Conservation (phyloP, 768 basidiomycete species). For the Cyclocybe cylindracea region DNA sequence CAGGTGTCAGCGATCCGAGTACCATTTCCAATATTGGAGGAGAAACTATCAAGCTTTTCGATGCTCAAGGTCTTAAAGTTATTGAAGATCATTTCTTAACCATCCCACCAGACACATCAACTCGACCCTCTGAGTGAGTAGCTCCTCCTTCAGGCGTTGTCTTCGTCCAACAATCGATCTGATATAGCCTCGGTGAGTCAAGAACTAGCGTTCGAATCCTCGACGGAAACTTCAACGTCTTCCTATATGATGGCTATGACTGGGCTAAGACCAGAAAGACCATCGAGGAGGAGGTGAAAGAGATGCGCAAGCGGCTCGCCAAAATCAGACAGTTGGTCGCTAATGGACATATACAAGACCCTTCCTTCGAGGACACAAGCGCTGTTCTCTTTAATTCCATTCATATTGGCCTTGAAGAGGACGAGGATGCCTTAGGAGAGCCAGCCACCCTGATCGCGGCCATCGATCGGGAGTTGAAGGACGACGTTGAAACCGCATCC, state of each 20-base stretch:
- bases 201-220: constrained; percentile 55
- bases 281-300: constrained; percentile 86
- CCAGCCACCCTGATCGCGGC: constrained; percentile 81
- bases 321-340: constrained; percentile 93
- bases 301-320: constrained; percentile 81
- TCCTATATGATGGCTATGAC: constrained; percentile 93
- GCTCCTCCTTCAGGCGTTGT: neutral
- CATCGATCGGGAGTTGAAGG: constrained; percentile 87
- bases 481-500: constrained; percentile 74
- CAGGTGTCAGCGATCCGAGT: constrained; percentile 25
- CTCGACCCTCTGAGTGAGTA: constrained; percentile 49
- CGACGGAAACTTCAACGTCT: constrained; percentile 63
- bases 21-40: constrained; percentile 68
- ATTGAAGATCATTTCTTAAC: constrained; percentile 76
- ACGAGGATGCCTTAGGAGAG: constrained; percentile 67
- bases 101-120: constrained; percentile 54
- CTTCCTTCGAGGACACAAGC: constrained; percentile 69
- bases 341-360: constrained; percentile 83
- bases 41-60: constrained; percentile 83
- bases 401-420: constrained; percentile 86
- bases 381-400: constrained; percentile 91
- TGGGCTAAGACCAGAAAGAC: constrained; percentile 84
- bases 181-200: constrained; percentile 44
- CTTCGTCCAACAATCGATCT: neutral
- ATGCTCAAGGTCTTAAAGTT: constrained; percentile 59